Evolutionary conservation across 2,329 filamentous ascomycete species (phyloP).

Genomic region (Aspergillus versicolor): DNA sequence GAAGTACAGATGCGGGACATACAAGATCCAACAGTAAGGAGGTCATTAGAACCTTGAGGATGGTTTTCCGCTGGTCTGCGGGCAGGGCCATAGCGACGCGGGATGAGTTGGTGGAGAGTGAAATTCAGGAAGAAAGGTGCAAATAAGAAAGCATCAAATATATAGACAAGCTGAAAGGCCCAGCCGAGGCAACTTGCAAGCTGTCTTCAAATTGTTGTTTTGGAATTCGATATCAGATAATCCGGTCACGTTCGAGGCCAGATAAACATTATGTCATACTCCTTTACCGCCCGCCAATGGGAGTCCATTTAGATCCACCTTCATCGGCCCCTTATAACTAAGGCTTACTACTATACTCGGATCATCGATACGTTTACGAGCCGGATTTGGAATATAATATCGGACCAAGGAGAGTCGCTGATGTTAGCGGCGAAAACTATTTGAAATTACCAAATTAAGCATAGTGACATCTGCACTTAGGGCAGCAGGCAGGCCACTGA

Average conservation of each 20-base stretch:
- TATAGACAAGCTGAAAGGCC: background rate
- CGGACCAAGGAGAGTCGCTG: no score
- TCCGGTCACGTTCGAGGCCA: background rate
- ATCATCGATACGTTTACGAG: no score
- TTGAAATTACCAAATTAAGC: no score
- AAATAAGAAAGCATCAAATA: background rate
- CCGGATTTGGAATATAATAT: no score
- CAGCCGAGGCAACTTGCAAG: background rate
- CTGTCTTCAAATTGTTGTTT: background rate
- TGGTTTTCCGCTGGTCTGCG: conserved; percentile 66
- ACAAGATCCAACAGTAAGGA: conserved; percentile 89
- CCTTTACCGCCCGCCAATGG: background rate
- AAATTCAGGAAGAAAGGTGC: background rate
- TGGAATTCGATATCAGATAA: background rate
- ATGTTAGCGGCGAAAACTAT: no score
- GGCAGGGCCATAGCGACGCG: conserved; percentile 34
- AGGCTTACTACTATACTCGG: no score
- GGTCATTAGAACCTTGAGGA: conserved; percentile 82
- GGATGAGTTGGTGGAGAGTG: background rate
- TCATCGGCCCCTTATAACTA: background rate
- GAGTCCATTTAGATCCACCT: background rate
- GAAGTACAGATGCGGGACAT: conserved; percentile 32
- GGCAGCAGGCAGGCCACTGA: no score
- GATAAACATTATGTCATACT: background rate
- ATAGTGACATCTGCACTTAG: no score